Conservation (phyloP, 345 rosid species). For the Gossypium bickii region DNA sequence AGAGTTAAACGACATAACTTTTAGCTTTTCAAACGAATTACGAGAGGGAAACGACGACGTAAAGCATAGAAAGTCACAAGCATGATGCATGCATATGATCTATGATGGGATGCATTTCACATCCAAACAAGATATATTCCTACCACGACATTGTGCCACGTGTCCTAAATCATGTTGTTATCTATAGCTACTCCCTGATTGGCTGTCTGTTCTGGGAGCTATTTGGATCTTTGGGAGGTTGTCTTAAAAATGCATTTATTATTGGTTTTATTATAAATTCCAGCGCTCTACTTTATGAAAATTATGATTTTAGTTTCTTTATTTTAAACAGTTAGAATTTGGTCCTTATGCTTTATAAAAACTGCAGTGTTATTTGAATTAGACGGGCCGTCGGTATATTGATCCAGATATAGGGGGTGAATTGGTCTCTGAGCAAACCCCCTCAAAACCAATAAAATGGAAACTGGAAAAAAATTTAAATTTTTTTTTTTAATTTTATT, state of each 20-base stretch:
- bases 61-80: neutral
- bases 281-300: neutral
- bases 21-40: neutral
- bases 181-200: neutral
- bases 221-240: neutral
- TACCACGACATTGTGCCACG: neutral
- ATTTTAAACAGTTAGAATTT: neutral
- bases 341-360: too few relatives aligned
- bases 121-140: neutral
- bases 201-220: neutral
- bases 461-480: too few relatives aligned
- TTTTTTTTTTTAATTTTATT: too few relatives aligned
- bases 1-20: neutral
- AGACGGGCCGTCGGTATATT: too few relatives aligned
- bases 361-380: too few relatives aligned
- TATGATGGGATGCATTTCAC: neutral
- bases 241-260: neutral
- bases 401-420: too few relatives aligned
- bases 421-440: too few relatives aligned
- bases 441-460: too few relatives aligned
- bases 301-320: neutral
- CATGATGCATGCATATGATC: neutral
- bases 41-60: neutral
- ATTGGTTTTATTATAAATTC: neutral
- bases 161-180: neutral